Evolutionary conservation across 495 filamentous ascomycete genomes (phyloP).

Genomic region (Amphirosellinia nigrospora): DNA sequence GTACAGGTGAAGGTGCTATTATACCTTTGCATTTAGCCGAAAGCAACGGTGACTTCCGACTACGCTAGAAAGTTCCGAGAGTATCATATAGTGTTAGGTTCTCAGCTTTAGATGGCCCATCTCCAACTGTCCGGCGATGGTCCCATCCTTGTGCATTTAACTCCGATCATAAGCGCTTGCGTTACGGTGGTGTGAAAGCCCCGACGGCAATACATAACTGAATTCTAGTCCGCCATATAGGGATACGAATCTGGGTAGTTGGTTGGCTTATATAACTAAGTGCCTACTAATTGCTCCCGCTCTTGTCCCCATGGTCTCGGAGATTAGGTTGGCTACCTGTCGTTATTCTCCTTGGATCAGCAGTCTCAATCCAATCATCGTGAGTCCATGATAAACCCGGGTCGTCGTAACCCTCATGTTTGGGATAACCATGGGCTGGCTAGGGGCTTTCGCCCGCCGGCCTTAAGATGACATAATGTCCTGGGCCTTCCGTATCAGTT

Average conservation of each 20-base stretch:
- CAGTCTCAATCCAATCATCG: too few species aligned
- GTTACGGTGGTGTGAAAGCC: neutral
- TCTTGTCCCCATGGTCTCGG: too few species aligned
- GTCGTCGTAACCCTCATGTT: too few species aligned
- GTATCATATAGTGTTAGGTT: neutral
- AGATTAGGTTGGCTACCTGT: too few species aligned
- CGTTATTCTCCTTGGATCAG: too few species aligned
- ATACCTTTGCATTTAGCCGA: slow-evolving; percentile 9
- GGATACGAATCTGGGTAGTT: neutral
- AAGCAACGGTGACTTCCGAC: neutral
- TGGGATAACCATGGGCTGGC: too few species aligned
- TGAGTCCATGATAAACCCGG: too few species aligned
- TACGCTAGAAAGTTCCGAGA: neutral
- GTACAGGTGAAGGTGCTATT: neutral
- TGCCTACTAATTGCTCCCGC: too few species aligned
- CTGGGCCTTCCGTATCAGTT: too few species aligned
- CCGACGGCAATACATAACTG: neutral
- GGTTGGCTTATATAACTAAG: neutral
- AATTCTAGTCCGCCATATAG: neutral
- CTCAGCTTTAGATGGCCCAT: neutral
- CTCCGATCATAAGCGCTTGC: neutral
- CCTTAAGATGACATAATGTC: too few species aligned
- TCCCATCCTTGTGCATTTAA: neutral
- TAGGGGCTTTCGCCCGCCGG: too few species aligned
- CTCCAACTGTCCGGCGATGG: neutral